phyloP scores from a whole-genome alignment of 1,284 basidiomycete genomes.

The Trametes pubescens region DNA sequence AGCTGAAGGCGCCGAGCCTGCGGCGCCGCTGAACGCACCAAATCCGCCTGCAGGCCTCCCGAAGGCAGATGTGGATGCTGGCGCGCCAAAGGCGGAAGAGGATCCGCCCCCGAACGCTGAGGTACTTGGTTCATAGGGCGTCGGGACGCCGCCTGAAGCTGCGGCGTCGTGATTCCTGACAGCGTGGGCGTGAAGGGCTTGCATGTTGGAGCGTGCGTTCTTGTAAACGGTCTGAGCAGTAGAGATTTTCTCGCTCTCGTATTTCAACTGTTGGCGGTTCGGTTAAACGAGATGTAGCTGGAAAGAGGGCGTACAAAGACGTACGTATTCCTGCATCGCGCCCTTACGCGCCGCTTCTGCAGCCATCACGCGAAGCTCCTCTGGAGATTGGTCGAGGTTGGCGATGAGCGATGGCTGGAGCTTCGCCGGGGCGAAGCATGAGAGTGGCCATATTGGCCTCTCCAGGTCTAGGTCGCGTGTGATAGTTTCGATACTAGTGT shows the following conservation, averaged over 20 bases:
- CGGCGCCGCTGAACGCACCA: not conserved
- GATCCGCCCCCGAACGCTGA: slow-evolving; percentile 22
- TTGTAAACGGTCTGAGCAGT: slow-evolving; percentile 50
- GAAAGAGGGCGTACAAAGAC: slow-evolving; percentile 38
- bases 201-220: slow-evolving; percentile 58
- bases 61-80: slow-evolving; percentile 49
- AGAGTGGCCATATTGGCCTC: slow-evolving; percentile 84
- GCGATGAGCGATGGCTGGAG: slow-evolving; percentile 74
- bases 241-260: slow-evolving; percentile 58
- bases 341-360: slow-evolving; percentile 64
- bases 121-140: slow-evolving; percentile 32
- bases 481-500: slow-evolving; percentile 64
- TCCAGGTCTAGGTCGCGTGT: slow-evolving; percentile 71
- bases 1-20: slow-evolving; percentile 36
- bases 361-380: slow-evolving; percentile 83
- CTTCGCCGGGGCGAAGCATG: slow-evolving; percentile 84
- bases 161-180: slow-evolving; percentile 39
- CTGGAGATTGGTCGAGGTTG: slow-evolving; percentile 79
- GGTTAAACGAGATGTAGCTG: slow-evolving; percentile 11
- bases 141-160: slow-evolving; percentile 30
- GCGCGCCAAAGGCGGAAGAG: slow-evolving; percentile 32
- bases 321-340: slow-evolving; percentile 74
- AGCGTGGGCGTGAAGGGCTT: slow-evolving; percentile 62
- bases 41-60: slow-evolving; percentile 45
- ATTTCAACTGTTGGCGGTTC: slow-evolving; percentile 51